Percentiles rank a stretch among this genome's conserved stretches.
Evolutionary conservation across 768 basidiomycete species (phyloP).

Genomic region (Psilocybe azurescens): DNA sequence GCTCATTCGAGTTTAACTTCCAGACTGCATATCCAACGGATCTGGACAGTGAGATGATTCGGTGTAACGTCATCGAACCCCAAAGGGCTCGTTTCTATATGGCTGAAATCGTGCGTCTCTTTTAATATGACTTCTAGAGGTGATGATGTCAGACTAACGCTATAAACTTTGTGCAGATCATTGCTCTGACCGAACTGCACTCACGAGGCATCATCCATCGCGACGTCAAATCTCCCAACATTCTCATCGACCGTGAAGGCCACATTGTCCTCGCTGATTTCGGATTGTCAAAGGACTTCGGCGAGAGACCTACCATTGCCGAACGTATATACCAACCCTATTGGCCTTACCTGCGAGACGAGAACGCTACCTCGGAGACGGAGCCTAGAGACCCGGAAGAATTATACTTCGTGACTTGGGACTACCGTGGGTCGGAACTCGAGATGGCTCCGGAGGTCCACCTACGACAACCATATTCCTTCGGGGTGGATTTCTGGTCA

Average conservation of each 20-base stretch:
- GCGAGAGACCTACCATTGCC: constrained; percentile 24
- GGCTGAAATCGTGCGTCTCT: constrained; percentile 22
- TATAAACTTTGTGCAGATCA: constrained; percentile 25
- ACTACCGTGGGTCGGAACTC: constrained; percentile 33
- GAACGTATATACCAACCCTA: constrained; percentile 37
- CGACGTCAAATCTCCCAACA: constrained; percentile 39
- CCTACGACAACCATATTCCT: constrained; percentile 29
- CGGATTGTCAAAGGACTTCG: constrained; percentile 35
- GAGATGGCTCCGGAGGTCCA: constrained; percentile 40
- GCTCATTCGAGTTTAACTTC: neutral
- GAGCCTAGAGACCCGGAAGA: constrained; percentile 28
- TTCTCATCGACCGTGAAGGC: constrained; percentile 34
- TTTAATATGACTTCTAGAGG: constrained; percentile 4
- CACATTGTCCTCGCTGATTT: constrained; percentile 39
- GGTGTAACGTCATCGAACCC: constrained; percentile 27
- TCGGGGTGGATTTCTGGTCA: constrained; percentile 75
- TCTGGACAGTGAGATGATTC: constrained; percentile 34
- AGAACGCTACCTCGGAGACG: constrained; percentile 24
- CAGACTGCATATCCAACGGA: constrained; percentile 35
- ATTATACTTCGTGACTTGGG: constrained; percentile 30
- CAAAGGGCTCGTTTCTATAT: constrained; percentile 37
- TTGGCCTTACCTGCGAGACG: constrained; percentile 33
- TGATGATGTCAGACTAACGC: neutral
- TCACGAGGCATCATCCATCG: constrained; percentile 37
- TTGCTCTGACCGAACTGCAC: constrained; percentile 37